These are phyloP conservation scores for Planoprotostelium fungivorum DNA, from an alignment of 78 protist genomes.

Conservation along the genomic window DNA sequence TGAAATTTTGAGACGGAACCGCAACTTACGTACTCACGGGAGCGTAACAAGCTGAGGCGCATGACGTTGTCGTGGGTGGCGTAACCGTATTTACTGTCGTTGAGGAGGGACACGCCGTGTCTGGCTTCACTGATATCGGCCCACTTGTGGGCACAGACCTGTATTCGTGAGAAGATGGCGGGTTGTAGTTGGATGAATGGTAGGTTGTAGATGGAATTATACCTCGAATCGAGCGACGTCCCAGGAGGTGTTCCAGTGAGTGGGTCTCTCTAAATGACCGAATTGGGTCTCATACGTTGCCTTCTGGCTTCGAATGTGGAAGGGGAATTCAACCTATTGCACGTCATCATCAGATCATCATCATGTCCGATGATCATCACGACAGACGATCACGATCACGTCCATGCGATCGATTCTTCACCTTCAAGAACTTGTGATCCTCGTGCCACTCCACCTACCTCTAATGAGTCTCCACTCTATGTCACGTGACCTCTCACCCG, in stretches of 20 bases:
- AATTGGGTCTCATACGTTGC: slow-evolving; percentile 74
- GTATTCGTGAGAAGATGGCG: background rate
- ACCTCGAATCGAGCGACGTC: slow-evolving; percentile 75
- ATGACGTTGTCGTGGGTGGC: slow-evolving; percentile 20
- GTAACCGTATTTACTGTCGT: slow-evolving; percentile 85
- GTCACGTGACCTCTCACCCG: background rate
- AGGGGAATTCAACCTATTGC: slow-evolving; percentile 81
- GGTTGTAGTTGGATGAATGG: too few relatives aligned
- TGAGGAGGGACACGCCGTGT: slow-evolving; percentile 75
- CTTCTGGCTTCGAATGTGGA: slow-evolving; percentile 19
- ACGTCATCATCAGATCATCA: background rate
- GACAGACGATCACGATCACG: background rate
- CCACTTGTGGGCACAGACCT: slow-evolving; percentile 71
- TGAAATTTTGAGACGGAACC: slow-evolving; percentile 12
- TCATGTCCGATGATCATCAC: background rate
- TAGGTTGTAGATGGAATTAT: background rate
- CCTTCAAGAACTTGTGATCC: slow-evolving; percentile 49
- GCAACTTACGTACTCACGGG: background rate
- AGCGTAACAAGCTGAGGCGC: slow-evolving; percentile 57
- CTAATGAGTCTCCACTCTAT: background rate
- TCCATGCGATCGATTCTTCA: too few relatives aligned
- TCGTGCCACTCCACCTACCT: slow-evolving; percentile 67
- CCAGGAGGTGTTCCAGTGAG: slow-evolving; percentile 79
- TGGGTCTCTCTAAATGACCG: slow-evolving; percentile 77
- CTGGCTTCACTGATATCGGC: slow-evolving; percentile 67